These are phyloP conservation scores for Bonia amplexicaulis DNA, from an alignment of 176 grass and related monocot genomes.

Conservation along the genomic window DNA sequence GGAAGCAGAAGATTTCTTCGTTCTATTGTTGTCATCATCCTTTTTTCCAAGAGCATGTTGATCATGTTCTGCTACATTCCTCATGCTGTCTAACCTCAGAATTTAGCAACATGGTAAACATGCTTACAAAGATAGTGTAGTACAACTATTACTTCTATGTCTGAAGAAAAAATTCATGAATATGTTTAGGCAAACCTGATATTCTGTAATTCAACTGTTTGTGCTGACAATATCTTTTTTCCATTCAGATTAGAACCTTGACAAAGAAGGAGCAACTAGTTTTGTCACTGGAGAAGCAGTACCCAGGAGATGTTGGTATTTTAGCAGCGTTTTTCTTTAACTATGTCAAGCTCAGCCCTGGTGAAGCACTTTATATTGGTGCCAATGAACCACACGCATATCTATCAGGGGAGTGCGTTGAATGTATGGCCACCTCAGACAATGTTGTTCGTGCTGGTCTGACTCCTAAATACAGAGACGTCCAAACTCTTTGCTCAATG, in stretches of 20 bases:
- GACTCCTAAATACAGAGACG: conserved; percentile 83
- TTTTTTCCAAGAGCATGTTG: background rate
- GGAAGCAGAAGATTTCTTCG: background rate
- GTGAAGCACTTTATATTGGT: conserved; percentile 73
- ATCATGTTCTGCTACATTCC: background rate
- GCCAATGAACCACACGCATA: conserved; percentile 93
- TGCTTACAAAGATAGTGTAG: background rate
- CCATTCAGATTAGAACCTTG: conserved; percentile 55
- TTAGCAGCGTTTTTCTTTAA: conserved; percentile 81
- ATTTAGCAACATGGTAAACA: background rate
- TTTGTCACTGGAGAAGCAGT: conserved; percentile 75
- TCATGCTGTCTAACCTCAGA: background rate
- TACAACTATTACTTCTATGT: background rate
- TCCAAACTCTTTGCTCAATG: conserved; percentile 91
- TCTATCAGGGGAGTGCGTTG: conserved; percentile 78
- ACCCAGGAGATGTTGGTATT: conserved; percentile 75
- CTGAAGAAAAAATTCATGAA: background rate
- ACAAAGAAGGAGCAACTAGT: conserved; percentile 75
- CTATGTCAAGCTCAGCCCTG: conserved; percentile 71
- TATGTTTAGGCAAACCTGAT: background rate
- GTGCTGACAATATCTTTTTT: background rate
- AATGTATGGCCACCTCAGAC: conserved; percentile 94
- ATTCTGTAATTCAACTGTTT: background rate
- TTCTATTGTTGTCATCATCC: background rate
- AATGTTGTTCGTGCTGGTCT: conserved; percentile 90